Evolutionary conservation across 2,329 filamentous ascomycete genomes (phyloP).

Genomic region (Parafenestella ontariensis): DNA sequence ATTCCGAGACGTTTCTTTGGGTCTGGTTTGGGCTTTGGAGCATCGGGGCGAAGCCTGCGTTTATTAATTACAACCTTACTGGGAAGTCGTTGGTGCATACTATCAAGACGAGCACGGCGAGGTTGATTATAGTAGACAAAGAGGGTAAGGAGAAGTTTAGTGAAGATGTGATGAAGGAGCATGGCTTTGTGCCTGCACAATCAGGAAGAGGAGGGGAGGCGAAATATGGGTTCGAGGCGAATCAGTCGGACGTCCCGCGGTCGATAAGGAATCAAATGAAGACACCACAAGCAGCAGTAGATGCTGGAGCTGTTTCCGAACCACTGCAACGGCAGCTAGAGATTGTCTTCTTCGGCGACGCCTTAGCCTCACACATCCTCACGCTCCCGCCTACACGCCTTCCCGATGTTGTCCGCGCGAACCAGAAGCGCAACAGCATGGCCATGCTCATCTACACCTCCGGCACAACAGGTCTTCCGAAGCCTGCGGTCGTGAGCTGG

Average conservation of each 20-base stretch:
- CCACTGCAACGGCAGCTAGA: constrained; percentile 31
- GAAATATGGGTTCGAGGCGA: constrained; percentile 33
- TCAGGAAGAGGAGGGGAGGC: constrained; percentile 15
- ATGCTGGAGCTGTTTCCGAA: constrained; percentile 13
- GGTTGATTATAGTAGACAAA: constrained; percentile 66
- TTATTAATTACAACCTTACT: constrained; percentile 50
- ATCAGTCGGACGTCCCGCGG: constrained; percentile 25
- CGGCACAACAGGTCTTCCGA: constrained; percentile 48
- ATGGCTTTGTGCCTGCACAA: constrained; percentile 29
- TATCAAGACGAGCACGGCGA: constrained; percentile 63
- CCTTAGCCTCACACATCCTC: constrained; percentile 34
- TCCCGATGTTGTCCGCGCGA: constrained; percentile 34
- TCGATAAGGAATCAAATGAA: constrained; percentile 28
- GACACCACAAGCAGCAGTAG: constrained; percentile 10
- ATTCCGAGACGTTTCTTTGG: constrained; percentile 47
- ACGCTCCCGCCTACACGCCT: constrained; percentile 37
- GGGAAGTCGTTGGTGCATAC: constrained; percentile 56
- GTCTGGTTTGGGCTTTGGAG: constrained; percentile 49
- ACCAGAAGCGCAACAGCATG: constrained; percentile 37
- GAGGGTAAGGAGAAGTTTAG: constrained; percentile 47
- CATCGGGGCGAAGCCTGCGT: constrained; percentile 48
- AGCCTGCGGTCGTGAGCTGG: constrained; percentile 44
- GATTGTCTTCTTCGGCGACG: constrained; percentile 41
- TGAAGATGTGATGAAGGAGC: constrained; percentile 34
- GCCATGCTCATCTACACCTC: constrained; percentile 50